phyloP scores from a whole-genome alignment of 2,329 filamentous ascomycete genomes.

The Botrytis hyacinthi region DNA sequence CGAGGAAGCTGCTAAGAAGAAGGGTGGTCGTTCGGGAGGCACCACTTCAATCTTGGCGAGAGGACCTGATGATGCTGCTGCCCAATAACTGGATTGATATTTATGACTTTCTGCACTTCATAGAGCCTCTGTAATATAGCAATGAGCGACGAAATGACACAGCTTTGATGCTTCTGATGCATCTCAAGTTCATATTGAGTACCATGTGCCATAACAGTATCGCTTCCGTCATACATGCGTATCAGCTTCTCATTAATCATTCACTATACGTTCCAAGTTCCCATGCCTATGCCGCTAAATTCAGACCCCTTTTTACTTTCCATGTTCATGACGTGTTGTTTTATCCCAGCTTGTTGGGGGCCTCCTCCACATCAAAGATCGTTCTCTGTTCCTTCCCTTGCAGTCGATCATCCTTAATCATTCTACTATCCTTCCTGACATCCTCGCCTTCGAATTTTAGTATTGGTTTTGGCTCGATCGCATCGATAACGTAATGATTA shows the following conservation, averaged over 20 bases:
- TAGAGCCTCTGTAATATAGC: slow-evolving; percentile 39
- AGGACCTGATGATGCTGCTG: slow-evolving; percentile 46
- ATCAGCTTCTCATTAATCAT: slow-evolving; percentile 7
- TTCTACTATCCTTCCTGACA: slow-evolving; percentile 77
- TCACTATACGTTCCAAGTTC: not conserved
- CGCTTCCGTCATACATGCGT: slow-evolving; percentile 2
- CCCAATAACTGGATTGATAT: slow-evolving; percentile 26
- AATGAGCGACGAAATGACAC: slow-evolving; percentile 36
- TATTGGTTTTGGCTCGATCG: slow-evolving; percentile 75
- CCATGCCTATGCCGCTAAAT: slow-evolving; percentile 36
- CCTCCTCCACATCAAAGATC: slow-evolving; percentile 74
- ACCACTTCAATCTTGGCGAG: slow-evolving; percentile 71
- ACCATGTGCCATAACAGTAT: not conserved
- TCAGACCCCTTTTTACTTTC: slow-evolving; percentile 22
- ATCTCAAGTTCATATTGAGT: not conserved
- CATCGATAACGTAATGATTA: slow-evolving; percentile 95
- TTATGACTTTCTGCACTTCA: slow-evolving; percentile 29
- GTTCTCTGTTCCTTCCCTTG: slow-evolving; percentile 55
- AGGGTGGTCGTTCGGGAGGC: slow-evolving; percentile 73
- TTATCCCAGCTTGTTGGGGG: slow-evolving; percentile 75
- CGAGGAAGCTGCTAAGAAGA: slow-evolving; percentile 97
- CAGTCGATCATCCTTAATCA: slow-evolving; percentile 88
- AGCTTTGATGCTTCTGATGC: slow-evolving; percentile 7
- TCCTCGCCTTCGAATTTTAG: slow-evolving; percentile 91
- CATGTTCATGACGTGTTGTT: not conserved